phyloP scores from a whole-genome alignment of 345 rosid species.

The Raphanus sativus region DNA sequence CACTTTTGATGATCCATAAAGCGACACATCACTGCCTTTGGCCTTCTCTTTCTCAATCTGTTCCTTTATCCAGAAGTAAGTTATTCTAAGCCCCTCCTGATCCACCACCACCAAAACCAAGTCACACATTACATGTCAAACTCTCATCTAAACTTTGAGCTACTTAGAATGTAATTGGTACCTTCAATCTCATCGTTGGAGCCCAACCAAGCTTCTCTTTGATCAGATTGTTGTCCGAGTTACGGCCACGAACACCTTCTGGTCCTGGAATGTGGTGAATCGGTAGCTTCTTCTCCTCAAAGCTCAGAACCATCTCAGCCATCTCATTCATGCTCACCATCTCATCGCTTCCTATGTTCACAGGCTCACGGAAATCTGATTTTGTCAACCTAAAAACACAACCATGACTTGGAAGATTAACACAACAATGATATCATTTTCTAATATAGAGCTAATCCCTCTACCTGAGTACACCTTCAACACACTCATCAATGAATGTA shows the following conservation, averaged over 20 bases:
- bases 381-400: conserved; percentile 68
- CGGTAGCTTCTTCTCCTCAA: conserved; percentile 82
- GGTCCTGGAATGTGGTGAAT: conserved; percentile 98
- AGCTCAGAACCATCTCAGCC: conserved; percentile 94
- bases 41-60: conserved; percentile 93
- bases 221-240: conserved; percentile 94
- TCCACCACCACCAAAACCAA: not conserved
- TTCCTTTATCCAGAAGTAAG: conserved; percentile 95
- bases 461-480: conserved; percentile 96
- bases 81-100: conserved; percentile 90
- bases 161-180: conserved; percentile 23
- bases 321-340: conserved; percentile 99
- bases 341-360: conserved; percentile 99
- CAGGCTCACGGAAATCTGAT: conserved; percentile 97
- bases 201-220: conserved; percentile 99
- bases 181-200: conserved; percentile 94
- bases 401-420: not conserved
- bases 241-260: conserved; percentile 98
- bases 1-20: conserved; percentile 91
- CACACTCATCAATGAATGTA: conserved; percentile 98
- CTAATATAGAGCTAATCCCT: not conserved
- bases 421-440: not conserved
- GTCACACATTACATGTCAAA: not conserved
- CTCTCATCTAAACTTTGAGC: not conserved
- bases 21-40: conserved; percentile 67